Evolutionary conservation across 2,329 filamentous ascomycete species (phyloP), one percentile per base, ranked within the genome.

Genomic region (Phoma sp.): DNA sequence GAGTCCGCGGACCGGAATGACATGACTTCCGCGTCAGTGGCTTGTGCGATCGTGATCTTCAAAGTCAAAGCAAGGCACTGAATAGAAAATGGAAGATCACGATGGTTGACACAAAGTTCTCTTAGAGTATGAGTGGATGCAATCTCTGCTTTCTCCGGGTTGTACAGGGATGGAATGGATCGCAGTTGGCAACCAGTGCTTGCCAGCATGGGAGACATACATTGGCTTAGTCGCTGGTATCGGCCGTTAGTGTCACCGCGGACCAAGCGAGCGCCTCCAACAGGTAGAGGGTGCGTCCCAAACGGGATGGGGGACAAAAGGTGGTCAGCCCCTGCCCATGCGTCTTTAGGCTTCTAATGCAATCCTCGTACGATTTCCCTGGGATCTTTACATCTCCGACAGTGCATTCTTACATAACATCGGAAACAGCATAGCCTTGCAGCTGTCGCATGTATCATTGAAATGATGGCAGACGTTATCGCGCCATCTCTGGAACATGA

Each of bases 361-460:
- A 60, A 52, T 55, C 39, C 47, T 64, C 62, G 61, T 68, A 68
- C 61, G 65, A 68, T 65, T 40, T 55, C 37, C 18, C 33, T 41
- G 29, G 36, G 27, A 36, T 10, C 40, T 25, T 37, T 29, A 36
- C 33, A 47, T 46, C 51, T 44, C 42, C 27, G 37, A 44, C 36
- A 30, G 30, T 50, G 44, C 44, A 50, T 40, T 29, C 47, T 50
- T 36, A 30, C 47, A 47, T 42, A 46, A 35, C 51, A 47, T 46
- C 57, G 41, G 47, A 52, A 38, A 41, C 22, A 49, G 50, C 42
- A 53, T 56, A 57, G 57, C 32, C 47, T 37, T 32, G 42, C 27
- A 36, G 37, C 36, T 30, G 24, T 47, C 40, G 40, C 46, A 45
- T 39, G 30, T 42, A 43, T 40, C 51, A 37, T 18, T 18, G 18